Evolutionary conservation across 1,284 basidiomycete species (phyloP).

Genomic region (Fomitiporia mediterranea): DNA sequence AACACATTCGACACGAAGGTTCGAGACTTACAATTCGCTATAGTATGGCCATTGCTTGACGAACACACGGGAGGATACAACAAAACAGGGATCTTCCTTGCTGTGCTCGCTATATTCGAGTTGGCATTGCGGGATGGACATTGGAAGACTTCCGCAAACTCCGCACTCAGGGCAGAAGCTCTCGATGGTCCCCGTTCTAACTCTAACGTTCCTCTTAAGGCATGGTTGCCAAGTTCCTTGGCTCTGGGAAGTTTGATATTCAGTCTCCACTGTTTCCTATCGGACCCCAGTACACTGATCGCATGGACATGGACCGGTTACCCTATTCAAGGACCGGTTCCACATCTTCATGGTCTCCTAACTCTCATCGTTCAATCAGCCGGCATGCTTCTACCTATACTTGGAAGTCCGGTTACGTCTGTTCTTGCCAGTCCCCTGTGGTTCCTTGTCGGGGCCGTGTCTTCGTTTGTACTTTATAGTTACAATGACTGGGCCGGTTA

Average conservation of each 20-base stretch:
- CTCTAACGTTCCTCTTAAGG: slow-evolving; percentile 52
- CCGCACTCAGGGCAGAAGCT: background rate
- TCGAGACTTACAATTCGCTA: too few species aligned
- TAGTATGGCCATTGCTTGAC: slow-evolving; percentile 81
- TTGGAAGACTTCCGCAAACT: background rate
- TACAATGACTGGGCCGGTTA: slow-evolving; percentile 76
- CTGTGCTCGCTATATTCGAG: slow-evolving; percentile 30
- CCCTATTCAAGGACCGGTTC: slow-evolving; percentile 70
- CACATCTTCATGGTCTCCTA: slow-evolving; percentile 68
- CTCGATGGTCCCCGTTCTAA: slow-evolving; percentile 19
- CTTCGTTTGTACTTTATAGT: slow-evolving; percentile 54
- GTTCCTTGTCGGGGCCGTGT: slow-evolving; percentile 47
- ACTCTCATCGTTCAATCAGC: slow-evolving; percentile 64
- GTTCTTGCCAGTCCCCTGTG: slow-evolving; percentile 44
- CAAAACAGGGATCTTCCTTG: slow-evolving; percentile 40
- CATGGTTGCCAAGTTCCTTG: slow-evolving; percentile 45
- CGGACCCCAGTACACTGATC: slow-evolving; percentile 80
- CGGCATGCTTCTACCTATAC: slow-evolving; percentile 47
- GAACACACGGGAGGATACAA: slow-evolving; percentile 69
- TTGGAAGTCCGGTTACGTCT: slow-evolving; percentile 28
- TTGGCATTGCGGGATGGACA: slow-evolving; percentile 28
- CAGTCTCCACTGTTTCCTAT: slow-evolving; percentile 72
- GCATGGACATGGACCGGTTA: slow-evolving; percentile 93
- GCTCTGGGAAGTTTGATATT: slow-evolving; percentile 76
- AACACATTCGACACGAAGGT: too few species aligned